Base-by-base conservation (phyloP, 306 rosid species). In the Psophocarpus tetragonolobus region DNA sequence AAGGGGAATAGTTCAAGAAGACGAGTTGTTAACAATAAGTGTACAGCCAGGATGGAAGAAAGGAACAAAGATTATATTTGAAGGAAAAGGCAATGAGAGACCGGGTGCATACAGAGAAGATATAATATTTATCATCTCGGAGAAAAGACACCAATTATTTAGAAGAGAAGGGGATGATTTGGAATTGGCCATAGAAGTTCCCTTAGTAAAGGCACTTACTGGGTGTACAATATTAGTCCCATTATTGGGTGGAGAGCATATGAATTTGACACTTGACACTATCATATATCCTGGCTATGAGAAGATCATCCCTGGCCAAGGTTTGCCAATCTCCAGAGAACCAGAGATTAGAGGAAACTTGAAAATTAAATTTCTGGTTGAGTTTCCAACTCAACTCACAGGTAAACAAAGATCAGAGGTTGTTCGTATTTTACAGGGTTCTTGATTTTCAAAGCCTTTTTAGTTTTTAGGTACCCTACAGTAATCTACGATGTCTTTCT, bases 41-140 rank as follows among this genome's bases (percentile, higher is more conserved):
- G 96, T 96, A 36, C 71, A 90, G 70, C 98, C 99, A 0, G 98
- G 99, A 73, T 96, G 99, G 98, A 92, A 4, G 67, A 87, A 86
- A 63, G 97, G 99, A 44, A 96, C 99, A 13, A 91, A 75, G 82
- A 86, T 96, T 27, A 92, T 84, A 85, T 96, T 92, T 12, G 91
- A 86, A 86, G 97, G 97, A 53, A 86, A 81, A 85, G 97, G 93
- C 41, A 90, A 84, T 21, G 94, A 82, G 68, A 87, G 71, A 33
- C 80, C 80, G 0, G 90, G 90, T 18, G 48, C 56, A 18, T 75
- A 47, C 73, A 75, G 85, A 42, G 96, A 88, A 1, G 99, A 90
- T 77, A 62, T 91, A 29, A 36, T 81, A 42, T 87, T 88, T 69
- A 42, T 80, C 42, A 81, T 96, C 17, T 71, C 82, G 2, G 93